Base-by-base conservation (phyloP, 1,284 basidiomycete species). In the Ganoderma meredithae region DNA sequence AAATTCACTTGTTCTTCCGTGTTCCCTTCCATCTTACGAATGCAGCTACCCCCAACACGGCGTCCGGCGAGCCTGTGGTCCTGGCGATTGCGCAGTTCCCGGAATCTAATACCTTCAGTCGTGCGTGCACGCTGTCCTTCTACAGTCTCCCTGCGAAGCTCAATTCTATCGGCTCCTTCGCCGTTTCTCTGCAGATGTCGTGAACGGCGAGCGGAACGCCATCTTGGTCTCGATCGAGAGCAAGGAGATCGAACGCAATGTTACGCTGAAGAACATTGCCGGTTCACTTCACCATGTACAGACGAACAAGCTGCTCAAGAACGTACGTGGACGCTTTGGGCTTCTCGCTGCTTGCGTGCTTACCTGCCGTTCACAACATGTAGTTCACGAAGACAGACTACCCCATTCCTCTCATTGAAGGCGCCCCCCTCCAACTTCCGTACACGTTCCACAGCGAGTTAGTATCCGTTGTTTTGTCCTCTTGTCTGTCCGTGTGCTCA, bases 371-470 rank as follows among this genome's bases (percentile, higher is more conserved):
- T n/a, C 36, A 8, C 6, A 22, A 5, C 15, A 43, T 25, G 60
- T 71, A 94, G 91, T 86, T 88, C 49, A 91, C 92, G 17, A 81
- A 88, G 3, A 75, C 88, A 72, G 84, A 87, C 69, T 93, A 90
- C 76, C 85, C 85, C 40, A 74, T 92, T 41, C 84, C 85, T 19
- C 81, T 96, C 44, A 71, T 89, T 22, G 84, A 91, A 67, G 88
- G 88, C 41, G 81, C 87, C 36, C 92, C 92, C 77, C 79, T 94
- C 66, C 86, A 89, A 70, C 80, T 95, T 61, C 94, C 94, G 3
- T 96, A 90, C 78, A 73, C 82, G 31, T 93, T 96, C 78, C 83
- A 93, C 81, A 94, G 91, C 85, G 94, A 97, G 95, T 96, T 76
- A 81, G 94, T 85, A 19, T 25, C 43, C 63, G 19, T 31, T 41